Conservation (phyloP, 768 basidiomycete genomes). For the Clitopilus passeckerianus region DNA sequence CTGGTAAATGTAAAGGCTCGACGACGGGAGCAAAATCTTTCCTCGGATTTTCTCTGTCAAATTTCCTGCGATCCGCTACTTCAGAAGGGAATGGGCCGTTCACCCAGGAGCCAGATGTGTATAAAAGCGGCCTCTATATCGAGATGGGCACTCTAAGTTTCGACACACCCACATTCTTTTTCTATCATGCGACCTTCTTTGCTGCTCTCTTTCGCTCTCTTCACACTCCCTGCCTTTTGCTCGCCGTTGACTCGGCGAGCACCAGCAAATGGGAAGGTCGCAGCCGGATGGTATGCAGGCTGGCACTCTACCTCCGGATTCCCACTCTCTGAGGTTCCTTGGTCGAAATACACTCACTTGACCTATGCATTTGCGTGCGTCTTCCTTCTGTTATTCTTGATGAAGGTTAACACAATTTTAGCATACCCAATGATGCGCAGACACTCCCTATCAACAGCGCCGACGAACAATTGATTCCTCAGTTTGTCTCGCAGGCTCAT, state of each 20-base stretch:
- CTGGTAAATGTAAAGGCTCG: not conserved
- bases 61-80: no score
- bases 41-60: not conserved
- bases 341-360: conserved; percentile 63
- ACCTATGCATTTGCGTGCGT: conserved; percentile 72
- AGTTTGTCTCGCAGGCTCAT: conserved; percentile 50
- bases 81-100: not conserved
- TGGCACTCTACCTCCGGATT: conserved; percentile 53
- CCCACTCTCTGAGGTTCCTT: conserved; percentile 49
- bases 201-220: conserved; percentile 5
- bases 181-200: conserved; percentile 6
- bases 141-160: not conserved
- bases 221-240: conserved; percentile 8
- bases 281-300: conserved; percentile 63
- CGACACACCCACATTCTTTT: not conserved
- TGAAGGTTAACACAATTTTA: not conserved
- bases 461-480: conserved; percentile 42
- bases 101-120: not conserved
- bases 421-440: not conserved
- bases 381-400: not conserved
- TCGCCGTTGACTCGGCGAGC: conserved; percentile 2
- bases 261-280: conserved; percentile 21
- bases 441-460: conserved; percentile 31
- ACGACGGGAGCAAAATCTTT: not conserved
- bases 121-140: not conserved